Percentiles rank a stretch among this genome's conserved stretches.
Evolutionary conservation across 1,284 basidiomycete species (phyloP).

Genomic region (Boletus mariae): DNA sequence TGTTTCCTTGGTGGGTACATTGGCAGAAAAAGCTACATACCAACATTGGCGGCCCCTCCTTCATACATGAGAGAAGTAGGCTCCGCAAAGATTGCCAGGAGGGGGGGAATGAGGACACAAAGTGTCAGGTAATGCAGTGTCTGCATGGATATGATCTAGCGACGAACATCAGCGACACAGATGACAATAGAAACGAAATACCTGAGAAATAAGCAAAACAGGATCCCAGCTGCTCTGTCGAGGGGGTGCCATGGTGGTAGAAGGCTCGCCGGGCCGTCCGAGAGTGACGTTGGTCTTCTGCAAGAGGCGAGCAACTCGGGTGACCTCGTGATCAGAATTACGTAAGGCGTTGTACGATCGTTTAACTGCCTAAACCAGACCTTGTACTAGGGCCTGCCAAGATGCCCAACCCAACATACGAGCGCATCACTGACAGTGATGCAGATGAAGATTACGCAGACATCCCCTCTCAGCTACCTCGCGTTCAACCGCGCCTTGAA

Average conservation of each 20-base stretch:
- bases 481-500: conserved; percentile 1
- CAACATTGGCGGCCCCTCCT: conserved; percentile 81
- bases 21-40: conserved; percentile 38
- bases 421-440: conserved; percentile 24
- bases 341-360: conserved; percentile 4
- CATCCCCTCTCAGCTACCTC: conserved; percentile 1
- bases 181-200: conserved; percentile 14
- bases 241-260: conserved; percentile 23
- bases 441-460: conserved; percentile 18
- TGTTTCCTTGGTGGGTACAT: not conserved
- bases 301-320: no score
- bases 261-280: not conserved
- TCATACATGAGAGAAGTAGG: conserved; percentile 74
- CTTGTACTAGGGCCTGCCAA: no score
- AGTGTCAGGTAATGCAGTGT: conserved; percentile 90
- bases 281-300: not conserved
- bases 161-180: conserved; percentile 6
- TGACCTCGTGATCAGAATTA: conserved; percentile 19
- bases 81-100: conserved; percentile 75
- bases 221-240: conserved; percentile 67
- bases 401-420: conserved; percentile 23
- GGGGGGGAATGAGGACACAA: conserved; percentile 76
- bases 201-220: conserved; percentile 70
- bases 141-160: conserved; percentile 88
- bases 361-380: no score